phyloP scores from a whole-genome alignment of 768 basidiomycete genomes.

The Fistulinella prunicolor region DNA sequence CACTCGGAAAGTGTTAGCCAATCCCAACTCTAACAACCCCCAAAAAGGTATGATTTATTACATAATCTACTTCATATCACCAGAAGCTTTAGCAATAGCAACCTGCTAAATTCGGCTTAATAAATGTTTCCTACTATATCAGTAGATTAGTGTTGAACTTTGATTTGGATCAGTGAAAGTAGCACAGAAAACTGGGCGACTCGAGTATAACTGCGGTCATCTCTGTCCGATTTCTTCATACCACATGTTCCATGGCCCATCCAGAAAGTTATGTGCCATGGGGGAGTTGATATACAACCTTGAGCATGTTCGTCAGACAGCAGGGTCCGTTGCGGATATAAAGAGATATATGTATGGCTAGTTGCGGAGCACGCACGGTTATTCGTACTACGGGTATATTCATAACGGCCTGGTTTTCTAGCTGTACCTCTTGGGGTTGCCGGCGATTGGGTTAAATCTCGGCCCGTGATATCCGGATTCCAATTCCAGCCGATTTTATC shows the following conservation, averaged over 20 bases:
- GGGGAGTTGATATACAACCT: too few species aligned
- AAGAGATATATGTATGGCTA: constrained; percentile 1
- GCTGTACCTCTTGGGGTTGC: neutral
- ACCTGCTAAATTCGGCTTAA: neutral
- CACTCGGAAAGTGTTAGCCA: too few species aligned
- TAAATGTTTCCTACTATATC: neutral
- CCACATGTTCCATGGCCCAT: neutral
- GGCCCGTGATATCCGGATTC: neutral
- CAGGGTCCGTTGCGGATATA: constrained; percentile 4
- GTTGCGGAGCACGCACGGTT: neutral
- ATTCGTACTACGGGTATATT: neutral
- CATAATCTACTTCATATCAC: neutral
- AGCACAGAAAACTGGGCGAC: too few species aligned
- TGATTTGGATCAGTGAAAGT: too few species aligned
- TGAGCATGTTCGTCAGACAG: neutral
- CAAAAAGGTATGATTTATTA: neutral
- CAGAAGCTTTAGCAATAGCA: too few species aligned
- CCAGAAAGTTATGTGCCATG: neutral
- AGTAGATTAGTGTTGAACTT: too few species aligned
- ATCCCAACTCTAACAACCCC: neutral
- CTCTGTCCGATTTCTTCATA: too few species aligned
- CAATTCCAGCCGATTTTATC: neutral
- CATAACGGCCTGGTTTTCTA: too few species aligned
- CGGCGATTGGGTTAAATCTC: neutral
- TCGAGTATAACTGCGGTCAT: too few species aligned